Percentiles rank a stretch among this genome's conserved stretches.
Conservation (phyloP, 1,284 basidiomycete species). For the Cystobasidium pallidum region DNA sequence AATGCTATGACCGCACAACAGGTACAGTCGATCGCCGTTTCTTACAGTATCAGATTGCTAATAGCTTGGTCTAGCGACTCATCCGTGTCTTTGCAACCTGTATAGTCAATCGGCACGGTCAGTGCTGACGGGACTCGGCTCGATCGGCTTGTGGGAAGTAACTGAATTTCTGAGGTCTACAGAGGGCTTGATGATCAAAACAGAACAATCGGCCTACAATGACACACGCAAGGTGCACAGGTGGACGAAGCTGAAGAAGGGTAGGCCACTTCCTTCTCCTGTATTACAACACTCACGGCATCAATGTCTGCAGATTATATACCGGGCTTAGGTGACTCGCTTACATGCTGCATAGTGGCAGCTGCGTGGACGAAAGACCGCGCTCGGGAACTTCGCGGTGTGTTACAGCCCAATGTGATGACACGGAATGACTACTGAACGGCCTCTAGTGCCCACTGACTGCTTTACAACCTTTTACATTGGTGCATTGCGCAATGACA, state of each 20-base stretch:
- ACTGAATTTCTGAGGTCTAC: not conserved
- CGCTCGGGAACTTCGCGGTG: constrained; percentile 73
- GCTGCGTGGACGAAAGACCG: constrained; percentile 77
- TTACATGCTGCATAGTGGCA: constrained; percentile 75
- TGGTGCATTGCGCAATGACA: constrained; percentile 59
- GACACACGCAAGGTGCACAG: constrained; percentile 61
- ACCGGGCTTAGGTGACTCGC: constrained; percentile 73
- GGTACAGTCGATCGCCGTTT: not conserved
- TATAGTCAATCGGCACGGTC: constrained; percentile 60
- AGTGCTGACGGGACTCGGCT: constrained; percentile 15
- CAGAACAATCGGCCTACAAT: constrained; percentile 68
- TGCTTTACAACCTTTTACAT: constrained; percentile 79
- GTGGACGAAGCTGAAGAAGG: constrained; percentile 74
- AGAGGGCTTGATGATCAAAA: constrained; percentile 76
- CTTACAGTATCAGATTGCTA: not conserved
- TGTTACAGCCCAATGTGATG: constrained; percentile 41
- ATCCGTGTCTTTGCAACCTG: constrained; percentile 62
- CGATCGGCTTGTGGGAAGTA: not conserved
- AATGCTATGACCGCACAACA: constrained; percentile 41
- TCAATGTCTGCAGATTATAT: constrained; percentile 71
- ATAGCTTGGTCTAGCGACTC: constrained; percentile 53
- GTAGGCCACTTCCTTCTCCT: constrained; percentile 58
- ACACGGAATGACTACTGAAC: not conserved
- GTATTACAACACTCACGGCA: not conserved
- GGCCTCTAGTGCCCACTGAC: constrained; percentile 66